phyloP scores from a whole-genome alignment of 768 basidiomycete species.

The Crepidotus variabilis region DNA sequence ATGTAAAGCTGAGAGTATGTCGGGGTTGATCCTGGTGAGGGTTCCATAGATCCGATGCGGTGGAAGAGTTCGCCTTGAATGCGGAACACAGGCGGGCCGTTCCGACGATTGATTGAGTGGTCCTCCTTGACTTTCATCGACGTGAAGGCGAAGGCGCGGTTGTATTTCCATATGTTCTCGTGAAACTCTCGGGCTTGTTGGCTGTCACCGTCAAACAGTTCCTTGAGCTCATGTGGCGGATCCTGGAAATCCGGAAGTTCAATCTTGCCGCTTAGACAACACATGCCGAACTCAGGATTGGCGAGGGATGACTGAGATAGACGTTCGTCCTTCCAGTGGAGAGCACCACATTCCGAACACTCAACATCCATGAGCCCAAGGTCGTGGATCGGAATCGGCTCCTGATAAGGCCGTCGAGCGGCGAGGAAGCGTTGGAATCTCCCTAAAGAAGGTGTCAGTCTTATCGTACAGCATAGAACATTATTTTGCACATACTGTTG shows the following conservation, averaged over 20 bases:
- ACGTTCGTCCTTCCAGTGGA: too few relatives aligned
- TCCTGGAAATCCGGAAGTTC: conserved; percentile 16
- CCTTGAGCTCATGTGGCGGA: conserved; percentile 20
- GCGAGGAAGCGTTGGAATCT: too few relatives aligned
- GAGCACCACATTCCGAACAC: too few relatives aligned
- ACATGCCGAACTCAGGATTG: conserved; percentile 26
- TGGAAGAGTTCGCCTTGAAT: conserved; percentile 36
- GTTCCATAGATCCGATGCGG: conserved; percentile 26
- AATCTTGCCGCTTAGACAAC: conserved; percentile 33
- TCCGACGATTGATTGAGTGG: conserved; percentile 18
- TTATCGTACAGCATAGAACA: too few relatives aligned
- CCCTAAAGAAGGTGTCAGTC: too few relatives aligned
- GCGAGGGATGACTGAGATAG: conserved; percentile 8
- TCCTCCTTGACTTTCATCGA: conserved; percentile 30
- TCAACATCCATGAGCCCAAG: too few relatives aligned
- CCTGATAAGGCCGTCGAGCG: too few relatives aligned
- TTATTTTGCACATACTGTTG: too few relatives aligned
- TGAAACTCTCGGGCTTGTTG: conserved; percentile 18
- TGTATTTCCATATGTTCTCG: conserved; percentile 38
- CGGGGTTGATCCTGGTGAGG: conserved; percentile 16
- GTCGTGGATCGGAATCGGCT: too few relatives aligned
- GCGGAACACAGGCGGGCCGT: conserved; percentile 24
- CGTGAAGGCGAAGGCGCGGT: conserved; percentile 36
- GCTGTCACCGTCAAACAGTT: conserved; percentile 14
- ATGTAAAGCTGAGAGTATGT: conserved; percentile 36